Evolutionary conservation across 2,329 filamentous ascomycete species (phyloP).

Genomic region (Helminthosporium solani): DNA sequence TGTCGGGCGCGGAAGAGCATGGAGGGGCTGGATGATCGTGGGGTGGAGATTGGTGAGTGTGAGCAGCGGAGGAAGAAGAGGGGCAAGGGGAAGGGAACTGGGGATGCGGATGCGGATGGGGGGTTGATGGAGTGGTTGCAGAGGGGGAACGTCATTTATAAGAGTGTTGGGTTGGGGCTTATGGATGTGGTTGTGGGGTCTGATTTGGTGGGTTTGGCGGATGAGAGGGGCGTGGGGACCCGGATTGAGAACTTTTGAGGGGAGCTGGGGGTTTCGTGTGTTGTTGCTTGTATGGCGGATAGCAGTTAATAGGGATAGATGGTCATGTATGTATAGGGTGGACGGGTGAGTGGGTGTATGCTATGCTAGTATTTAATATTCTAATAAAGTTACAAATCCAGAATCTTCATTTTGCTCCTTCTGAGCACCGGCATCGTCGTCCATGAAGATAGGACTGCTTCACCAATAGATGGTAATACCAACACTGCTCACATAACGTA

Average conservation of each 20-base stretch:
- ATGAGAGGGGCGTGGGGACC: slow-evolving; percentile 56
- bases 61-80: slow-evolving; percentile 66
- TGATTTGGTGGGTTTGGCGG: slow-evolving; percentile 59
- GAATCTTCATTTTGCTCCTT: no score
- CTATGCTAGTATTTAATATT: no score
- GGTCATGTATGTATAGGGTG: no score
- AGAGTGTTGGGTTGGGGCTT: slow-evolving; percentile 66
- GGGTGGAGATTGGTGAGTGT: slow-evolving; percentile 68
- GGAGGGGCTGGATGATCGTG: slow-evolving; percentile 61
- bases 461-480: no score
- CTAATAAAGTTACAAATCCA: no score
- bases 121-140: slow-evolving; percentile 60
- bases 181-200: slow-evolving; percentile 68
- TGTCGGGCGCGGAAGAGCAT: slow-evolving; percentile 34
- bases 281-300: no score
- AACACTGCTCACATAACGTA: no score
- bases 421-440: no score
- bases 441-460: no score
- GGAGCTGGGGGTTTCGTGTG: neutral
- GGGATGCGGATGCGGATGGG: slow-evolving; percentile 39
- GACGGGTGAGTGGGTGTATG: no score
- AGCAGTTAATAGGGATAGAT: no score
- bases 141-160: slow-evolving; percentile 67
- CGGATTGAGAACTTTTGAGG: slow-evolving; percentile 52
- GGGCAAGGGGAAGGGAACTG: slow-evolving; percentile 33